Percentiles rank a stretch among this genome's conserved stretches.
These are phyloP conservation scores for Polyporus tsugae DNA, from an alignment of 1,284 basidiomycete genomes.

Conservation along the genomic window DNA sequence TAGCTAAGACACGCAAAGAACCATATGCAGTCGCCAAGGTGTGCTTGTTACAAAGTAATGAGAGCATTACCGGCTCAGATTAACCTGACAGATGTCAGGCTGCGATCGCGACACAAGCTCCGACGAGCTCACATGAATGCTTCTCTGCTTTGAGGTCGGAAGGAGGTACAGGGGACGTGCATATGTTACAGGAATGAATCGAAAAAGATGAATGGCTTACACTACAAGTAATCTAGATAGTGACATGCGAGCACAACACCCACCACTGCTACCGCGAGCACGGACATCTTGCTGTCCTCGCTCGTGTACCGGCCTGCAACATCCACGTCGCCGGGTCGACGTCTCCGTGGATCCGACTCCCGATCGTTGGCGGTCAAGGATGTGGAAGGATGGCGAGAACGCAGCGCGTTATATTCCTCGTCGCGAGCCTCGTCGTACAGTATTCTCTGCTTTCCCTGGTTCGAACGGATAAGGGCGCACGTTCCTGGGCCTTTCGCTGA, in stretches of 20 bases:
- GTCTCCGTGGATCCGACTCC: no score
- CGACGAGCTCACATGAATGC: no score
- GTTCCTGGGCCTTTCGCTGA: neutral
- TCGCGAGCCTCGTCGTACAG: neutral
- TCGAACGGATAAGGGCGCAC: neutral
- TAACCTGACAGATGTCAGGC: neutral
- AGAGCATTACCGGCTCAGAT: neutral
- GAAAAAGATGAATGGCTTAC: neutral
- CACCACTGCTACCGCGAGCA: neutral
- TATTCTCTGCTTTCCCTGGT: neutral
- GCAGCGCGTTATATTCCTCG: neutral
- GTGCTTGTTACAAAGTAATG: neutral
- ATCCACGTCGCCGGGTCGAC: neutral
- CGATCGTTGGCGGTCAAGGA: neutral
- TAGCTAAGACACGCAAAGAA: neutral
- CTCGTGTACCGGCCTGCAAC: neutral
- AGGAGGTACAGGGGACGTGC: neutral
- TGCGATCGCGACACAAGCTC: neutral
- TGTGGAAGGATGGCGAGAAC: neutral
- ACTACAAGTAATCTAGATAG: conserved; percentile 3
- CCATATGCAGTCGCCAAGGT: neutral
- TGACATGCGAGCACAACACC: neutral
- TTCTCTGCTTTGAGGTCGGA: neutral
- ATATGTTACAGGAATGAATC: neutral
- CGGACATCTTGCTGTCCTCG: neutral